Conservation (phyloP, 2,329 filamentous ascomycete species). For the Fusarium stilboides region DNA sequence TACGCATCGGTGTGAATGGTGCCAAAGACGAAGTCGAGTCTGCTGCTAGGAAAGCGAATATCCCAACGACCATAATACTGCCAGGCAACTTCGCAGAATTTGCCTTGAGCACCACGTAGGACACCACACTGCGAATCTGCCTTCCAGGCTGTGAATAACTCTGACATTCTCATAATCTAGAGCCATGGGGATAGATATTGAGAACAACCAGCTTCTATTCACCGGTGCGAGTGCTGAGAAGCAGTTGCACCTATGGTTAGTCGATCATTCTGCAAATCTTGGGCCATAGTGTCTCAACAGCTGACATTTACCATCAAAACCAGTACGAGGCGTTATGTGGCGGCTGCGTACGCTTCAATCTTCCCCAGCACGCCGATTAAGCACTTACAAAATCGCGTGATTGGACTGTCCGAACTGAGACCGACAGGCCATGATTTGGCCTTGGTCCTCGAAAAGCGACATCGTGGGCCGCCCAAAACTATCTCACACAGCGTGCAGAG, state of each 20-base stretch:
- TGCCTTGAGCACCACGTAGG: not conserved
- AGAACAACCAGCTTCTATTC: not conserved
- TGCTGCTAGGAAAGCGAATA: not conserved
- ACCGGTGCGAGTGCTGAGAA: not conserved
- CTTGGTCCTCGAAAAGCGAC: not conserved
- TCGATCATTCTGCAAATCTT: too few species aligned
- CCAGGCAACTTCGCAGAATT: not conserved
- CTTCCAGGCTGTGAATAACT: too few species aligned
- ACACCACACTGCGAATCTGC: too few species aligned
- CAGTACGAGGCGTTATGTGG: not conserved
- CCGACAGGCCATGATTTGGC: not conserved
- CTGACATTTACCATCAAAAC: too few species aligned
- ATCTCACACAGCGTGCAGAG: too few species aligned
- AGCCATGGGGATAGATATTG: not conserved
- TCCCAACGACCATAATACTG: not conserved
- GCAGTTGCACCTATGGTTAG: too few species aligned
- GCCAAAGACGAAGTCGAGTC: not conserved
- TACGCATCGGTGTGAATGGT: not conserved
- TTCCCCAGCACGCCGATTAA: not conserved
- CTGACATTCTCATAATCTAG: not conserved
- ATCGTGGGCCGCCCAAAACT: too few species aligned
- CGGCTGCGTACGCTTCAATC: not conserved
- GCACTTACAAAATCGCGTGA: not conserved
- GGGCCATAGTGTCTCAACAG: too few species aligned
- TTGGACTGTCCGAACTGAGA: not conserved